Evolutionary conservation across 2,329 filamentous ascomycete species (phyloP).

Genomic region (Ascocoryne sarcoides): DNA sequence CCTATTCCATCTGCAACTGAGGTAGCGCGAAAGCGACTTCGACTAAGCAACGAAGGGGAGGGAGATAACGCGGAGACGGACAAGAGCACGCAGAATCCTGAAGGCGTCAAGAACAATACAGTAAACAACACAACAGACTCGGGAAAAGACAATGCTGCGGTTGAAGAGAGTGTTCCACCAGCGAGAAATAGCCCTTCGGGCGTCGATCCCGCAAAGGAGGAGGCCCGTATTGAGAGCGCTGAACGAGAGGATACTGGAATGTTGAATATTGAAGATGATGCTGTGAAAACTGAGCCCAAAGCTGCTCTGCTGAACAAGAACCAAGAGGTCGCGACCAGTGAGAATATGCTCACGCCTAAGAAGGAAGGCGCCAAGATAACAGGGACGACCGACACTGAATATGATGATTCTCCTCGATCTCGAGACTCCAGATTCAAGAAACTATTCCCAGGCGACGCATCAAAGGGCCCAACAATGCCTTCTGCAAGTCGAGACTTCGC

Average conservation of each 20-base stretch:
- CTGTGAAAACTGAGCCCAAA: too few species aligned
- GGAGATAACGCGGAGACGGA: conserved; percentile 10
- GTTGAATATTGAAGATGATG: too few species aligned
- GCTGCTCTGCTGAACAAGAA: too few species aligned
- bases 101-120: too few species aligned
- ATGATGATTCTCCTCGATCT: conserved; percentile 5
- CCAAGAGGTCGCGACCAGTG: too few species aligned
- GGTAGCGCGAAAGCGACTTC: conserved; percentile 46
- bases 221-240: conserved; percentile 4
- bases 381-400: too few species aligned
- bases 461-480: conserved; percentile 8
- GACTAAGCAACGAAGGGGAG: conserved; percentile 30
- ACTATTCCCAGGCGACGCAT: conserved; percentile 27
- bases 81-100: conserved; percentile 16
- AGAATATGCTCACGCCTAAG: too few species aligned
- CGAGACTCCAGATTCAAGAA: conserved; percentile 39
- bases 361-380: too few species aligned
- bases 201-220: conserved; percentile 14
- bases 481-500: conserved; percentile 10
- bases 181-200: conserved; percentile 8
- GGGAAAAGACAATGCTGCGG: conserved; percentile 9
- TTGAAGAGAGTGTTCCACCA: conserved; percentile 2
- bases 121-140: conserved; percentile 18
- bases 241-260: conserved; percentile 2
- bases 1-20: conserved; percentile 48